Conservation (phyloP, 2,329 filamentous ascomycete species). For the Trichoderma arundinaceum region DNA sequence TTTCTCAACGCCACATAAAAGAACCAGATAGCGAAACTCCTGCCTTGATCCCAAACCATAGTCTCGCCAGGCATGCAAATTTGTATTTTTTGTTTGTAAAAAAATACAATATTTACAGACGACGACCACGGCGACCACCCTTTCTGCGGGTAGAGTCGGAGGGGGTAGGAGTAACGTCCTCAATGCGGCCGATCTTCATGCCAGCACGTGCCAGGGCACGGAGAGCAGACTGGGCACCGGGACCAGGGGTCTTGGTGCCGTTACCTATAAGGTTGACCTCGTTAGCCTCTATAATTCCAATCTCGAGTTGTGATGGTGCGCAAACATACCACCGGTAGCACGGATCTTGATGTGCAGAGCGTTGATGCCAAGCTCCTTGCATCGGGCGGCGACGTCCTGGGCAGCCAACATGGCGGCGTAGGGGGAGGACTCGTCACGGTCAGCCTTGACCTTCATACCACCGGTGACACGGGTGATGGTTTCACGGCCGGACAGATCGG, state of each 20-base stretch:
- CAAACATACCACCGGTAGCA: conserved; percentile 84
- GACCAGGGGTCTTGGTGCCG: conserved; percentile 99
- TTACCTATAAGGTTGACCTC: conserved; percentile 65
- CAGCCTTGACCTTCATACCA: conserved; percentile 99
- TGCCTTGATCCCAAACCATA: conserved; percentile 41
- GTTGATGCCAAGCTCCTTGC: conserved; percentile 75
- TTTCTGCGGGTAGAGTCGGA: conserved; percentile 99
- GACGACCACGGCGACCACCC: conserved; percentile 99
- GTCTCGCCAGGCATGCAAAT: conserved; percentile 31
- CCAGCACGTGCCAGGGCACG: conserved; percentile 97
- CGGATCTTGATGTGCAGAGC: conserved; percentile 99
- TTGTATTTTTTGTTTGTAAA: conserved; percentile 15
- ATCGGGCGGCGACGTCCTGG: conserved; percentile 92
- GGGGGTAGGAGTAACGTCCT: conserved; percentile 98
- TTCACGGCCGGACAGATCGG: conserved; percentile 99
- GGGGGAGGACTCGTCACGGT: conserved; percentile 99
- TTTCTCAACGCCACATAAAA: conserved; percentile 69
- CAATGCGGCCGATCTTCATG: conserved; percentile 99
- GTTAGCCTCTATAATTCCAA: background rate
- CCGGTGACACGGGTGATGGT: conserved; percentile 99
- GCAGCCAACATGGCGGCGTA: conserved; percentile 99
- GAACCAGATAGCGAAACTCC: conserved; percentile 54
- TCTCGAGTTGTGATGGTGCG: background rate
- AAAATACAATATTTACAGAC: conserved; percentile 72
- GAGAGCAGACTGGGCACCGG: conserved; percentile 98